A percentile compares a stretch with the other conserved stretches of the same genome.
Evolutionary conservation across 805 yeast species (phyloP).

Genomic region (Yarrowia porcina): DNA sequence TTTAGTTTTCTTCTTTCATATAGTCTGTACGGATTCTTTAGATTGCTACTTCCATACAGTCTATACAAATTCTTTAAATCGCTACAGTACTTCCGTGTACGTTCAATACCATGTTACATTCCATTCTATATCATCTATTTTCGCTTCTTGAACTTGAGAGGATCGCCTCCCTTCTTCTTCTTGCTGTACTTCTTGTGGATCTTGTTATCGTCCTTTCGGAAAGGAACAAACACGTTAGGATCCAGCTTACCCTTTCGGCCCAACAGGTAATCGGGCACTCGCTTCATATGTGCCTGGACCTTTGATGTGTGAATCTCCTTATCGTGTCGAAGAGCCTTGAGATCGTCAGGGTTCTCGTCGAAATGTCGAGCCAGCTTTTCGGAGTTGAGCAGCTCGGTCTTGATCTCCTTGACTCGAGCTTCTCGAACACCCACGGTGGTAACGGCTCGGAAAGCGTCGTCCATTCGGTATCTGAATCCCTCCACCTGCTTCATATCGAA

Average conservation of each 20-base stretch:
- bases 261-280: slow-evolving; percentile 87
- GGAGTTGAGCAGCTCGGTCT: slow-evolving; percentile 79
- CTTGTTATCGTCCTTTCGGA: slow-evolving; percentile 19
- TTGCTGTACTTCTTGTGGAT: not conserved
- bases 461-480: slow-evolving; percentile 93
- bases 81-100: too few species aligned
- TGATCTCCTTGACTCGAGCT: slow-evolving; percentile 86
- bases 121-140: slow-evolving; percentile 17
- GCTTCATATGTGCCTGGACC: slow-evolving; percentile 77
- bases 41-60: too few species aligned
- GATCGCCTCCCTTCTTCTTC: slow-evolving; percentile 16
- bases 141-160: slow-evolving; percentile 24
- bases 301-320: slow-evolving; percentile 80
- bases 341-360: slow-evolving; percentile 95
- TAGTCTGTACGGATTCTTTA: too few species aligned
- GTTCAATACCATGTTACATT: too few species aligned
- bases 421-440: slow-evolving; percentile 87
- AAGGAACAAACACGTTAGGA: slow-evolving; percentile 4
- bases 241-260: slow-evolving; percentile 14
- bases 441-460: slow-evolving; percentile 94
- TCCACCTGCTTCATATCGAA: slow-evolving; percentile 91
- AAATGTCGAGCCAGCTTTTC: slow-evolving; percentile 91
- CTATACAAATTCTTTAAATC: too few species aligned
- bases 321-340: slow-evolving; percentile 85
- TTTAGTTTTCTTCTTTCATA: too few species aligned